Conservation (phyloP, 2,329 filamentous ascomycete species). For the Didymella sp. region DNA sequence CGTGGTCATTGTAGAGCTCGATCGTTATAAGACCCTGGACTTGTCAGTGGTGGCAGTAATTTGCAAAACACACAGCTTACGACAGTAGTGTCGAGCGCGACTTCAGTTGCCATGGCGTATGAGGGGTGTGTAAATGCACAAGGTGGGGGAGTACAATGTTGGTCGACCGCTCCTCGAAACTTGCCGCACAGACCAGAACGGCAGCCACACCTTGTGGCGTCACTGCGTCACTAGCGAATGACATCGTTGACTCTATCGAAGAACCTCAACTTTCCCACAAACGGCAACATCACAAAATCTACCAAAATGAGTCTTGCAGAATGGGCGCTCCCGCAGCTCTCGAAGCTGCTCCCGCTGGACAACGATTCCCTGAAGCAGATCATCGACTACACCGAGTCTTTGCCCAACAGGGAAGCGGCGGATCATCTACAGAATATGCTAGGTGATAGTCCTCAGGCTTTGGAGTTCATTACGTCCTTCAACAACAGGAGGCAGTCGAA, state of each 20-base stretch:
- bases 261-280: constrained; percentile 23
- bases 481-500: constrained; percentile 68
- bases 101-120: constrained; percentile 63
- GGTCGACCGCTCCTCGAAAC: constrained; percentile 16
- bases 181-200: constrained; percentile 13
- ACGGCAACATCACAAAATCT: constrained; percentile 8
- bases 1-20: constrained; percentile 89
- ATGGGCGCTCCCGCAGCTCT: constrained; percentile 75
- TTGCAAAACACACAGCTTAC: constrained; percentile 62
- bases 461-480: constrained; percentile 76
- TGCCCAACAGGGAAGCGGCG: constrained; percentile 78
- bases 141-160: constrained; percentile 30
- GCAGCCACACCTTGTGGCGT: constrained; percentile 17
- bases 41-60: neutral
- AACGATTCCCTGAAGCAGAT: constrained; percentile 84
- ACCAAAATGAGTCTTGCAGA: constrained; percentile 50
- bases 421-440: constrained; percentile 88
- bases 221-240: constrained; percentile 22
- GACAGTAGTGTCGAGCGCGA: constrained; percentile 86
- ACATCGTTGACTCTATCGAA: constrained; percentile 24
- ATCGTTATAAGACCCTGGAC: constrained; percentile 78
- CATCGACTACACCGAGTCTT: constrained; percentile 77
- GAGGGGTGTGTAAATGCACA: neutral
- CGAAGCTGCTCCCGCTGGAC: constrained; percentile 81
- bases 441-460: constrained; percentile 78